These are phyloP conservation scores for Sistotremastrum niveocremeum DNA, from an alignment of 768 basidiomycete species.

Conservation along the genomic window DNA sequence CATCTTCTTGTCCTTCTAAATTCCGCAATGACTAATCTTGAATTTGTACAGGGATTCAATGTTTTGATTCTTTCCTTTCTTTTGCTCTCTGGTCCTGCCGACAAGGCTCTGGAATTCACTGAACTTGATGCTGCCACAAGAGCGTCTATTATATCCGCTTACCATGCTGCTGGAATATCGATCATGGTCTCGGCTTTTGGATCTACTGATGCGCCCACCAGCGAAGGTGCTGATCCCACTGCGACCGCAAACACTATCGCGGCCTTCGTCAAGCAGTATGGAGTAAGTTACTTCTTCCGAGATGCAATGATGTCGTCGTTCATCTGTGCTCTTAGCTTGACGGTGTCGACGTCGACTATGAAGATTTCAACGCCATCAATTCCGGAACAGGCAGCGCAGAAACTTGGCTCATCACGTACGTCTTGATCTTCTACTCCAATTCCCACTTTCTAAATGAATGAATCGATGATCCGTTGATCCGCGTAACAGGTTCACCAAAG, in stretches of 20 bases:
- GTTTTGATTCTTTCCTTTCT: constrained; percentile 32
- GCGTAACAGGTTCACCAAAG: constrained; percentile 16
- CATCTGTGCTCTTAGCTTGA: constrained; percentile 26
- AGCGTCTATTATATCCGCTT: constrained; percentile 34
- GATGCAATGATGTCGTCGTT: no score
- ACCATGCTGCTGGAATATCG: constrained; percentile 44
- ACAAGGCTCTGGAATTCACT: constrained; percentile 48
- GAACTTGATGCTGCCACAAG: constrained; percentile 31
- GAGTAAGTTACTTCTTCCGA: no score
- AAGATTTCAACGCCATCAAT: constrained; percentile 53
- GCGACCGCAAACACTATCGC: constrained; percentile 51
- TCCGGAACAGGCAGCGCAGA: constrained; percentile 39
- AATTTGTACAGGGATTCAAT: neutral
- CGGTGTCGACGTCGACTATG: constrained; percentile 67
- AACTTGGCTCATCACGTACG: constrained; percentile 20
- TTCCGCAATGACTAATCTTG: neutral
- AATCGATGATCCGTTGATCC: no score
- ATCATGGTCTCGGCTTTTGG: constrained; percentile 56
- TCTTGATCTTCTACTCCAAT: no score
- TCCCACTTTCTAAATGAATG: no score
- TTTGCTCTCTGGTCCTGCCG: constrained; percentile 39
- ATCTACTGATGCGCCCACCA: constrained; percentile 40
- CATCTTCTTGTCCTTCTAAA: no score
- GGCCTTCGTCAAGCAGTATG: constrained; percentile 45
- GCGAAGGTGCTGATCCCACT: constrained; percentile 43